Evolutionary conservation across 345 rosid genomes (phyloP).

Genomic region (Eutrema japonicum): DNA sequence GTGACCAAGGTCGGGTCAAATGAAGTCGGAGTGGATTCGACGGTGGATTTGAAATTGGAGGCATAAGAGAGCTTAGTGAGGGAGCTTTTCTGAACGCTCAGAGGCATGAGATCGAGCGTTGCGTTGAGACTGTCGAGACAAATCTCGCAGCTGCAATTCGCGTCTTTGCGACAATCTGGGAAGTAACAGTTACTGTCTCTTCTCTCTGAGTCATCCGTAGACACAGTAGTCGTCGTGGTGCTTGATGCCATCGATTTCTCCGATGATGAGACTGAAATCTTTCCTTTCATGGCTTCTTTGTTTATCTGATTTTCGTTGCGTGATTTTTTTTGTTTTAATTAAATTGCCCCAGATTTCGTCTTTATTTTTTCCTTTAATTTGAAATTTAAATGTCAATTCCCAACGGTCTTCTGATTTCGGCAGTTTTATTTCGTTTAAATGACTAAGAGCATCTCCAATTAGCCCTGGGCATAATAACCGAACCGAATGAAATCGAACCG

Average conservation of each 20-base stretch:
- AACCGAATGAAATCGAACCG: no score
- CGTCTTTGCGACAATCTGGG: constrained; percentile 86
- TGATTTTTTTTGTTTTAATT: background rate
- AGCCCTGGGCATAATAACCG: no score
- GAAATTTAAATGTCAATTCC: constrained; percentile 34
- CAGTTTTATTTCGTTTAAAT: background rate
- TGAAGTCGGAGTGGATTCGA: constrained; percentile 55
- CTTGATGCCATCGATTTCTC: constrained; percentile 52
- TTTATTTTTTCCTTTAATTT: background rate
- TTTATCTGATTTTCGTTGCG: constrained; percentile 20
- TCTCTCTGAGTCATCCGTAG: constrained; percentile 37
- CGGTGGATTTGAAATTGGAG: constrained; percentile 31
- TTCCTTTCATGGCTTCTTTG: constrained; percentile 25
- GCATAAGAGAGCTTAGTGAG: constrained; percentile 64
- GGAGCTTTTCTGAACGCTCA: constrained; percentile 67
- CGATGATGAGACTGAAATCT: constrained; percentile 36
- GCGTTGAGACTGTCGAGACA: constrained; percentile 89
- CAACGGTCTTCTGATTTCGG: constrained; percentile 42
- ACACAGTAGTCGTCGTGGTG: constrained; percentile 46
- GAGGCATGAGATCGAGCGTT: constrained; percentile 86
- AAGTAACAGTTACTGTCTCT: constrained; percentile 72
- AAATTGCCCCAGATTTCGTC: background rate
- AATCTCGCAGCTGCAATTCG: constrained; percentile 79
- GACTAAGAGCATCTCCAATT: no score
- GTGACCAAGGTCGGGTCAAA: constrained; percentile 54